A percentile compares a stretch with the other conserved stretches of the same genome.
Evolutionary conservation across 345 rosid genomes (phyloP).

Genomic region (Rhizophora mangle): DNA sequence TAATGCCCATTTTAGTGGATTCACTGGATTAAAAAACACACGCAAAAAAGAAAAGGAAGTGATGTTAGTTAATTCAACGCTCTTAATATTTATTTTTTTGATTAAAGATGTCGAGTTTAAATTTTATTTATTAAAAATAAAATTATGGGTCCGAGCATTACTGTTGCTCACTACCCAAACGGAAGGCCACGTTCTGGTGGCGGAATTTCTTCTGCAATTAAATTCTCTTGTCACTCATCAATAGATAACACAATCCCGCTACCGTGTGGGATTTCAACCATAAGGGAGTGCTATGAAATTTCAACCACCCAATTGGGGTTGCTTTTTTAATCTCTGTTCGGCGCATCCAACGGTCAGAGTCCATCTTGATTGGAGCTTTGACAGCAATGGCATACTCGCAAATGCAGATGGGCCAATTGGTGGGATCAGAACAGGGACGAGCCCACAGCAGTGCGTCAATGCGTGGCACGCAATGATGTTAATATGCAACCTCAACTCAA

Average conservation of each 20-base stretch:
- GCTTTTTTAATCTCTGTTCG: too few relatives aligned
- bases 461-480: conserved; percentile 27
- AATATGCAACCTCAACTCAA: conserved; percentile 6
- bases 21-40: too few relatives aligned
- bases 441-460: neutral
- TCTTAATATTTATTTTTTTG: too few relatives aligned
- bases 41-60: too few relatives aligned
- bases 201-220: conserved; percentile 18
- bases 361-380: too few relatives aligned
- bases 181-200: conserved; percentile 36
- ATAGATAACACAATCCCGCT: conserved; percentile 2
- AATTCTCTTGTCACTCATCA: conserved; percentile 21
- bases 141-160: conserved; percentile 20
- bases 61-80: too few relatives aligned
- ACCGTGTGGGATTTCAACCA: neutral
- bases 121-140: too few relatives aligned
- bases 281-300: neutral
- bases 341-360: too few relatives aligned
- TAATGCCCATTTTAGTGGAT: too few relatives aligned
- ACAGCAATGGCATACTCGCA: neutral
- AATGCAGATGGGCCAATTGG: neutral
- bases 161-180: conserved; percentile 26
- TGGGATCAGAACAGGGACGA: conserved; percentile 9
- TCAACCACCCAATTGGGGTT: neutral
- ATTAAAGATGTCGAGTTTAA: too few relatives aligned